A percentile compares a stretch with the other conserved stretches of the same genome.
phyloP scores from a whole-genome alignment of 2,329 filamentous ascomycete genomes.

The Fusarium sp. region DNA sequence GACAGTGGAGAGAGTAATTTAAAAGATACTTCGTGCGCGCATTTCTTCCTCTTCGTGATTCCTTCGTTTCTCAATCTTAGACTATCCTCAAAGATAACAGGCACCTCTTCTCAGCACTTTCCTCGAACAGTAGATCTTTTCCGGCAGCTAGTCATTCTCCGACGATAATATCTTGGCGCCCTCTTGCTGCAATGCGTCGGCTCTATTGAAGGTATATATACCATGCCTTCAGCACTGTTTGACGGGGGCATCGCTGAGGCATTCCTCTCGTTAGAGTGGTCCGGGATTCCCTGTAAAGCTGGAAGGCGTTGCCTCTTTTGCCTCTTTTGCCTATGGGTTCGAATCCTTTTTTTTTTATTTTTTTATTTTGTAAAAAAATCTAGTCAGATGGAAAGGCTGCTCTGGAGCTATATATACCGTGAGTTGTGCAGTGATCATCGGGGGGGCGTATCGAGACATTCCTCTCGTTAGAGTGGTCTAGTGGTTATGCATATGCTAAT shows the following conservation, averaged over 20 bases:
- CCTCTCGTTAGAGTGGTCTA: background rate
- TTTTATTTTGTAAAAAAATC: no score
- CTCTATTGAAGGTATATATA: no score
- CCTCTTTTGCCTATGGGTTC: background rate
- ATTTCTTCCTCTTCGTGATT: background rate
- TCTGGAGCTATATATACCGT: background rate
- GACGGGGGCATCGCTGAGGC: background rate
- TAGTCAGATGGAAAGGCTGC: no score
- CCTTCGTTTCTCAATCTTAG: background rate
- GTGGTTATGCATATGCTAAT: background rate
- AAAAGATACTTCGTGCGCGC: background rate
- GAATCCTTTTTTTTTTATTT: rapidly evolving
- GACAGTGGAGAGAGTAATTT: background rate
- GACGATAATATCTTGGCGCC: rapidly evolving
- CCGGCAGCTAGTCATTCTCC: background rate
- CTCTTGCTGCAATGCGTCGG: rapidly evolving
- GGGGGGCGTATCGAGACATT: background rate
- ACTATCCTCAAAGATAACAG: background rate
- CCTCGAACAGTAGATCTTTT: rapidly evolving
- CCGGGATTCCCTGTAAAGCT: no score
- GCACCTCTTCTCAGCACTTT: background rate
- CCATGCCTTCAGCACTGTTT: rapidly evolving
- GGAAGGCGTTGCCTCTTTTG: background rate
- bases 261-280: background rate
- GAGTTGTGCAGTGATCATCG: rapidly evolving